Evolutionary conservation across 352 stramenopile genomes (phyloP).

Genomic region (Bremia lactucae): DNA sequence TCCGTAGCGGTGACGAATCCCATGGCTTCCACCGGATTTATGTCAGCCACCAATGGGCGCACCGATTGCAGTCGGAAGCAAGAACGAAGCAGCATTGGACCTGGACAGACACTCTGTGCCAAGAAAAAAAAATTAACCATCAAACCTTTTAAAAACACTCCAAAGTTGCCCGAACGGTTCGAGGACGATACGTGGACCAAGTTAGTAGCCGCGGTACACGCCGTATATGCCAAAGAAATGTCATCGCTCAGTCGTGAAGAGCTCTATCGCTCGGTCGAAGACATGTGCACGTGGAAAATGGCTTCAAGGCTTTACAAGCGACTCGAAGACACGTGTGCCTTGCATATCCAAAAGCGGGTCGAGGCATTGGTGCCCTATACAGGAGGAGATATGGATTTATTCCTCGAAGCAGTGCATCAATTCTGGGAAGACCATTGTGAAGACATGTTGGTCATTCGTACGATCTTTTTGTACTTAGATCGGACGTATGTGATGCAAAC

Average conservation of each 20-base stretch:
- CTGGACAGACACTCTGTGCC: slow-evolving; percentile 10
- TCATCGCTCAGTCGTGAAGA: slow-evolving; percentile 65
- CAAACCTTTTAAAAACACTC: slow-evolving; percentile 74
- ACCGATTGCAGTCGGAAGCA: slow-evolving; percentile 22
- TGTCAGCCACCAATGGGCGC: slow-evolving; percentile 13
- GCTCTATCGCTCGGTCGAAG: slow-evolving; percentile 76
- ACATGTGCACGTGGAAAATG: slow-evolving; percentile 91
- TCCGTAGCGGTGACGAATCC: too few relatives aligned
- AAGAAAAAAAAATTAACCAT: slow-evolving; percentile 81
- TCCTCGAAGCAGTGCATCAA: slow-evolving; percentile 65
- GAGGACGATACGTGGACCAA: slow-evolving; percentile 70
- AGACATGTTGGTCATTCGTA: slow-evolving; percentile 88
- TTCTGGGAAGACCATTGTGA: slow-evolving; percentile 88
- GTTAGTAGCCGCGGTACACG: slow-evolving; percentile 50
- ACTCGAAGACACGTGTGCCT: slow-evolving; percentile 57
- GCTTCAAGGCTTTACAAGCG: slow-evolving; percentile 56
- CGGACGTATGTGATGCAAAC: slow-evolving; percentile 85
- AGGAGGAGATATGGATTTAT: slow-evolving; percentile 50
- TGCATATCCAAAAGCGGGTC: slow-evolving; percentile 50
- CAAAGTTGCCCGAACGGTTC: slow-evolving; percentile 63
- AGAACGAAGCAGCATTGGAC: slow-evolving; percentile 20
- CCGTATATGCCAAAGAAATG: slow-evolving; percentile 59
- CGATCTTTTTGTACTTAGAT: slow-evolving; percentile 91
- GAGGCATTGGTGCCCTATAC: slow-evolving; percentile 48
- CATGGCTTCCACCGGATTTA: slow-evolving; percentile 24